phyloP scores from a whole-genome alignment of 495 filamentous ascomycete genomes.

The Pyrenula aspistea region DNA sequence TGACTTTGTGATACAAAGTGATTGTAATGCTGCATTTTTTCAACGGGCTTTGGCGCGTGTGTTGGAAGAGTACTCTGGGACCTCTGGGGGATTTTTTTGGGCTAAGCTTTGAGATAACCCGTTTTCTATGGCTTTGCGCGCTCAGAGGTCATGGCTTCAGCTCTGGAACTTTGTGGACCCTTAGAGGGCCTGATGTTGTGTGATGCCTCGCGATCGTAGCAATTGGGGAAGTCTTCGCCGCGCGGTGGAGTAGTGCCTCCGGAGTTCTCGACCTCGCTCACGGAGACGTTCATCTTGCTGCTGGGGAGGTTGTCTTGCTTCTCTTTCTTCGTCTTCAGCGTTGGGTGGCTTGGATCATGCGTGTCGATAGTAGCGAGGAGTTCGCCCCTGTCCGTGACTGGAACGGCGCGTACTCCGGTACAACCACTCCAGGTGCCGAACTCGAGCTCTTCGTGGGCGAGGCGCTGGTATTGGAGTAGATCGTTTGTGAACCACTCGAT shows the following conservation, averaged over 20 bases:
- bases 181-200: not conserved
- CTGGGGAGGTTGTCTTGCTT: not conserved
- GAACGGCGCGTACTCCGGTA: not conserved
- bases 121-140: no score
- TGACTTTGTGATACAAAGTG: no score
- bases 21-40: no score
- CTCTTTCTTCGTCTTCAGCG: not conserved
- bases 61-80: no score
- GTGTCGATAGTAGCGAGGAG: slow-evolving; percentile 3
- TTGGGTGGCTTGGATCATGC: slow-evolving; percentile 4
- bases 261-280: not conserved
- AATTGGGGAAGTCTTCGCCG: not conserved
- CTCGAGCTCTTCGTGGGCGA: slow-evolving; percentile 5
- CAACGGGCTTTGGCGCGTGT: no score
- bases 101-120: no score
- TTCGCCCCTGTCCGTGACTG: slow-evolving; percentile 2
- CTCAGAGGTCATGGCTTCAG: not conserved
- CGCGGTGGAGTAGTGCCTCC: not conserved
- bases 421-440: slow-evolving; percentile 3
- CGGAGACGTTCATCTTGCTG: not conserved
- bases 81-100: no score
- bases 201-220: not conserved
- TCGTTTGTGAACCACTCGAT: slow-evolving; percentile 7
- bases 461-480: slow-evolving; percentile 7
- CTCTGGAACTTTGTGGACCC: not conserved